phyloP scores from a whole-genome alignment of 208 protist genomes.

The Crithidia brevicula region DNA sequence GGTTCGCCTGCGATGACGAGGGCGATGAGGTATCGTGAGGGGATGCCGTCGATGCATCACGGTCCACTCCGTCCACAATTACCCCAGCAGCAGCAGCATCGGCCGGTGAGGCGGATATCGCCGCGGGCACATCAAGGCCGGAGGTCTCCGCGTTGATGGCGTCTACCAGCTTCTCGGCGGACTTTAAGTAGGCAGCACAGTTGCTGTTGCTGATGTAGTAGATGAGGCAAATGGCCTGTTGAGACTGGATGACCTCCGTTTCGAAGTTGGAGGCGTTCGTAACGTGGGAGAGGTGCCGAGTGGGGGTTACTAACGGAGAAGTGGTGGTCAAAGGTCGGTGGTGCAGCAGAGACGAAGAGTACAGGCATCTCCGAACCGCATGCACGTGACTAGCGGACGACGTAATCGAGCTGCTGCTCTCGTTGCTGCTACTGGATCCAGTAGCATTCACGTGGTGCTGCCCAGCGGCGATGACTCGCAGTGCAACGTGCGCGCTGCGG shows the following conservation, averaged over 20 bases:
- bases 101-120: neutral
- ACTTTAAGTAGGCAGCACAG: slow-evolving; percentile 67
- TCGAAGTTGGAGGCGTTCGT: slow-evolving; percentile 77
- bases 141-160: slow-evolving; percentile 65
- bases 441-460: too few species aligned
- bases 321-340: neutral
- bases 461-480: neutral
- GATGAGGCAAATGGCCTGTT: slow-evolving; percentile 89
- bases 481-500: neutral
- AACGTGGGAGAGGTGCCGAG: slow-evolving; percentile 40
- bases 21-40: neutral
- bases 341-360: neutral
- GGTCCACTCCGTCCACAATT: too few species aligned
- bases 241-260: slow-evolving; percentile 83
- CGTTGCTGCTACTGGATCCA: too few species aligned
- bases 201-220: slow-evolving; percentile 73
- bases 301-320: neutral
- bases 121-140: slow-evolving; percentile 9
- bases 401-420: too few species aligned
- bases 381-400: too few species aligned
- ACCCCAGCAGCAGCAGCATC: neutral
- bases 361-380: too few species aligned
- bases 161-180: slow-evolving; percentile 72
- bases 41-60: too few species aligned
- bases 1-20: neutral